A percentile compares a stretch with the other conserved stretches of the same genome.
phyloP scores from a whole-genome alignment of 2,329 filamentous ascomycete species.

The Sclerotinia nivalis region DNA sequence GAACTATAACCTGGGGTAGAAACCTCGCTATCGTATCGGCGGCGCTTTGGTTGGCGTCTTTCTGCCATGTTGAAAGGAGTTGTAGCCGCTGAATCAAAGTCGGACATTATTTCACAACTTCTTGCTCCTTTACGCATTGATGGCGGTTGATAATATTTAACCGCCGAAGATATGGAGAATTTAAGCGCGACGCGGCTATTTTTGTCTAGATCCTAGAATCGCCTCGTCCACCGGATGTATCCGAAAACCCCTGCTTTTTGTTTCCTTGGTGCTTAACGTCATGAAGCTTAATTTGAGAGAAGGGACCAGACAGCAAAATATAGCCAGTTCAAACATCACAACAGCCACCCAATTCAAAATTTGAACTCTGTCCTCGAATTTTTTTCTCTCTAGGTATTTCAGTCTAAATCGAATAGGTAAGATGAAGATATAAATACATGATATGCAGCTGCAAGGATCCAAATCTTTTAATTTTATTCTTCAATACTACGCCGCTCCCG shows the following conservation, averaged over 20 bases:
- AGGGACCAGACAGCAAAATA: background rate
- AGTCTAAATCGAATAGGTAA: background rate
- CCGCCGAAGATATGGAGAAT: background rate
- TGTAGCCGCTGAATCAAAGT: conserved; percentile 32
- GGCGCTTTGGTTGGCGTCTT: conserved; percentile 33
- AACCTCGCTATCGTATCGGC: conserved; percentile 44
- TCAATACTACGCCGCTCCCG: background rate
- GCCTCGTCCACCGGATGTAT: background rate
- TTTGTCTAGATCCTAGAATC: background rate
- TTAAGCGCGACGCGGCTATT: background rate
- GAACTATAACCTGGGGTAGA: conserved; percentile 48
- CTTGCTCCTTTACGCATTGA: conserved; percentile 12
- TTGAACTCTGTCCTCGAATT: background rate
- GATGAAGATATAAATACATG: background rate
- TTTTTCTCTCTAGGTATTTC: background rate
- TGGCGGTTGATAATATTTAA: conserved; percentile 5
- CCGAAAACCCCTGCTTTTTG: background rate
- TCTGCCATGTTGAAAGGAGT: conserved; percentile 27
- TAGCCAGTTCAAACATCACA: background rate
- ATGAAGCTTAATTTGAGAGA: conserved; percentile 5
- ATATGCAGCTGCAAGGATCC: conserved; percentile 2
- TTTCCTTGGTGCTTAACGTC: background rate
- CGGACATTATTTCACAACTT: conserved; percentile 32
- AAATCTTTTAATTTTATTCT: background rate
- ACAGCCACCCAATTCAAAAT: background rate